Percentiles rank a stretch among this genome's conserved stretches.
Conservation (phyloP, 768 basidiomycete species). For the Psilocybe subaeruginosa region DNA sequence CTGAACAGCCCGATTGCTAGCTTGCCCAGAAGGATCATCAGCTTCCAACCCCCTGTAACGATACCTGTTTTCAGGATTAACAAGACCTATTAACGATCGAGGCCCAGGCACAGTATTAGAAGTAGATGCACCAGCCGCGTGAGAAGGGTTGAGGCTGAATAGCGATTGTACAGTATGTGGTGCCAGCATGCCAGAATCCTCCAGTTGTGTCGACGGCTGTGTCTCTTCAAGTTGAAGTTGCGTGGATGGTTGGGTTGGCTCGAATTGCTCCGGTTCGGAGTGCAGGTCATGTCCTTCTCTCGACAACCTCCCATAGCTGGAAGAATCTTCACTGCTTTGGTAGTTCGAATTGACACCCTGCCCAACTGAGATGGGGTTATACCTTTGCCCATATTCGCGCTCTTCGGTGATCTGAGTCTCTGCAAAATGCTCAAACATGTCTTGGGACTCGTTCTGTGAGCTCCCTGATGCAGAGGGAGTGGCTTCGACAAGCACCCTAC, state of each 20-base stretch:
- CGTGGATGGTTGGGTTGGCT: neutral
- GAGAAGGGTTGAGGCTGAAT: conserved; percentile 13
- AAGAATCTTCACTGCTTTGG: conserved; percentile 40
- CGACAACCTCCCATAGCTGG: conserved; percentile 42
- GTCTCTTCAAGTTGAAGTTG: conserved; percentile 23
- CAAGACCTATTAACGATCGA: conserved; percentile 27
- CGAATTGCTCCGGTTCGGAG: conserved; percentile 5
- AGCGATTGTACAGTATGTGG: conserved; percentile 11
- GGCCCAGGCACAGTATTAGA: conserved; percentile 9
- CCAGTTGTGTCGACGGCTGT: conserved; percentile 38
- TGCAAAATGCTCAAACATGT: conserved; percentile 23
- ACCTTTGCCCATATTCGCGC: conserved; percentile 10
- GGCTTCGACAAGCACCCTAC: conserved; percentile 46
- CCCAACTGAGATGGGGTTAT: conserved; percentile 11
- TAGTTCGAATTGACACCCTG: conserved; percentile 26
- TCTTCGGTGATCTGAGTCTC: conserved; percentile 25
- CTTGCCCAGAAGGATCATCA: neutral
- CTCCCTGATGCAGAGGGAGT: conserved; percentile 54
- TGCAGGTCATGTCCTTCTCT: conserved; percentile 26
- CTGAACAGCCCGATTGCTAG: neutral
- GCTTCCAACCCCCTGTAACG: conserved; percentile 27
- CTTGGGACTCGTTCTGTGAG: conserved; percentile 26
- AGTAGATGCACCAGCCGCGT: conserved; percentile 3
- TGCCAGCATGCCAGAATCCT: conserved; percentile 20
- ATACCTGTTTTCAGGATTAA: conserved; percentile 28